These are phyloP conservation scores for Aurifilum marmelostoma DNA, from an alignment of 2,329 filamentous ascomycete species.

Conservation along the genomic window DNA sequence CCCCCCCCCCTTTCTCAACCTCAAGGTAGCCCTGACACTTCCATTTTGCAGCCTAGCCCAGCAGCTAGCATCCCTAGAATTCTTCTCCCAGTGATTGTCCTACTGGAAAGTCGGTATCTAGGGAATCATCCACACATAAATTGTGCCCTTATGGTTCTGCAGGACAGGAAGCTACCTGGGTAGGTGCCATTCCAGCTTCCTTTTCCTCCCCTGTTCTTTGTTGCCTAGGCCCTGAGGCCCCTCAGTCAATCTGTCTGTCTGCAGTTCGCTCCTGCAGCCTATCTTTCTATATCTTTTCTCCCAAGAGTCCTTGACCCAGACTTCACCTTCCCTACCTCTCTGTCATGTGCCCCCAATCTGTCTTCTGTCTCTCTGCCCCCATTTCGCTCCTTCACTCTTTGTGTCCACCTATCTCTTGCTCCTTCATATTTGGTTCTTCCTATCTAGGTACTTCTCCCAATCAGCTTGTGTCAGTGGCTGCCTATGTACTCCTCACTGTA, in stretches of 20 bases:
- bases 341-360: background rate
- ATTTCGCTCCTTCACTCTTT: background rate
- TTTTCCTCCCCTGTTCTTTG: background rate
- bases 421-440: background rate
- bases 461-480: background rate
- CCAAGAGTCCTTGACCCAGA: background rate
- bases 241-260: background rate
- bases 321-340: background rate
- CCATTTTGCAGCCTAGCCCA: background rate
- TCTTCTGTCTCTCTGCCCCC: background rate
- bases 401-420: background rate
- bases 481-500: background rate
- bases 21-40: background rate
- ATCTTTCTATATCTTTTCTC: background rate
- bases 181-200: background rate
- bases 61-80: background rate
- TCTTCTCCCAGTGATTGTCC: background rate
- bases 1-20: too few species aligned
- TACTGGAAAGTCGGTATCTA: background rate
- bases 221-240: background rate
- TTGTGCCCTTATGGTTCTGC: background rate
- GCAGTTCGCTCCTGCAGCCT: background rate
- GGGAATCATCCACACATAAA: background rate
- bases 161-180: background rate
- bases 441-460: background rate